Evolutionary conservation across 1,284 basidiomycete species (phyloP).

Genomic region (Microbotryomycetes sp.): DNA sequence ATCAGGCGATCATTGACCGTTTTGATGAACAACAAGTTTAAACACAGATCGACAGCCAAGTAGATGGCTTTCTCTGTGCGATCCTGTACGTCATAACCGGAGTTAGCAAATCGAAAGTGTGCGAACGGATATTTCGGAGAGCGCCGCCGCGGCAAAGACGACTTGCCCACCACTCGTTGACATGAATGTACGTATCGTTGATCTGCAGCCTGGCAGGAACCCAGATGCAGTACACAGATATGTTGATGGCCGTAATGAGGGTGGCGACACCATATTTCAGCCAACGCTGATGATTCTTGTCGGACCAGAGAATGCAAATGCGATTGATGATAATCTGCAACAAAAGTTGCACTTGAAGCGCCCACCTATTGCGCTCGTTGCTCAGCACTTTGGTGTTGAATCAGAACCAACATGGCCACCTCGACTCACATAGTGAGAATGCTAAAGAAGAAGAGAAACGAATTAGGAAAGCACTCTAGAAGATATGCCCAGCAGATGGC

Average conservation of each 20-base stretch:
- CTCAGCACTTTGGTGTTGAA: no score
- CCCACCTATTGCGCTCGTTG: conserved; percentile 1
- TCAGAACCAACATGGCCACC: neutral
- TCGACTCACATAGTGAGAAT: conserved; percentile 18
- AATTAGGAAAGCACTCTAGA: conserved; percentile 14
- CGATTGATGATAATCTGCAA: conserved; percentile 30
- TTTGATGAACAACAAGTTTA: conserved; percentile 24
- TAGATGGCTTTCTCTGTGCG: conserved; percentile 20
- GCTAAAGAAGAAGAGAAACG: conserved; percentile 21
- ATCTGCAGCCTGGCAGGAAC: conserved; percentile 28
- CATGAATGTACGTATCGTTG: conserved; percentile 8
- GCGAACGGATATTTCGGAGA: no score
- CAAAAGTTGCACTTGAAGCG: conserved; percentile 24
- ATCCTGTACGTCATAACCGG: no score
- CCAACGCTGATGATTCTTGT: neutral
- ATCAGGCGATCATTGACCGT: conserved; percentile 26
- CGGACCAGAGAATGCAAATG: conserved; percentile 11
- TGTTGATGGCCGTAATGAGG: conserved; percentile 24
- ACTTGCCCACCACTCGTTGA: conserved; percentile 25
- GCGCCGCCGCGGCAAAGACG: no score
- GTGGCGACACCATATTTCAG: conserved; percentile 25
- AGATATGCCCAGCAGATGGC: conserved; percentile 28
- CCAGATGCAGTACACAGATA: conserved; percentile 29
- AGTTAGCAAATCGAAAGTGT: no score
- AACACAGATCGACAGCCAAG: conserved; percentile 24